phyloP scores from a whole-genome alignment of 202 grass and related monocot species.

The Brachypodium distachyon region DNA sequence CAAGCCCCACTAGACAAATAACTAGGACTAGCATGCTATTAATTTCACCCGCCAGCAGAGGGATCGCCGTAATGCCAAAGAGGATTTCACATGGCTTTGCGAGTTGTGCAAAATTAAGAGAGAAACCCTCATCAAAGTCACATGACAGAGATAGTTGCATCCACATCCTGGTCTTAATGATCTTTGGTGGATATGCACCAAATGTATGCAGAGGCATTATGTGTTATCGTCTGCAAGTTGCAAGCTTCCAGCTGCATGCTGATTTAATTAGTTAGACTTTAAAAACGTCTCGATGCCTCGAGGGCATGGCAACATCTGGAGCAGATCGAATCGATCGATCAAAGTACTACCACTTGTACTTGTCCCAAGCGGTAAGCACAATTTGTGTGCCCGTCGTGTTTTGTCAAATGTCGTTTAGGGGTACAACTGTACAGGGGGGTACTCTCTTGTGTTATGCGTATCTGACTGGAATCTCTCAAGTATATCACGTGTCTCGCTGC shows the following conservation, averaged over 20 bases:
- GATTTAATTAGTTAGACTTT: not conserved
- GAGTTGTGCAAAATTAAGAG: not conserved
- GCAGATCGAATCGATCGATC: not conserved
- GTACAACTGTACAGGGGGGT: not conserved
- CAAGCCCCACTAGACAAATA: not conserved
- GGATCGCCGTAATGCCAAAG: not conserved
- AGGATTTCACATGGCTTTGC: slow-evolving; percentile 19
- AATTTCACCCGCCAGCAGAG: not conserved
- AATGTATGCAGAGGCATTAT: not conserved
- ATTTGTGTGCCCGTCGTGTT: no score
- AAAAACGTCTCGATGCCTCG: not conserved
- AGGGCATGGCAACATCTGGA: not conserved
- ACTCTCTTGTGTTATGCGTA: not conserved
- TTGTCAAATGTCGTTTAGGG: not conserved
- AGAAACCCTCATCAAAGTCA: not conserved
- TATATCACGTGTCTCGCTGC: slow-evolving; percentile 11
- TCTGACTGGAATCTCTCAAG: slow-evolving; percentile 3
- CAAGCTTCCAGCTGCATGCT: not conserved
- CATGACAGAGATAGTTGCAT: no score
- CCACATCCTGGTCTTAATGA: no score
- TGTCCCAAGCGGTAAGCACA: not conserved
- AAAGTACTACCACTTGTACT: slow-evolving; percentile 5
- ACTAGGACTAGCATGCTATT: not conserved
- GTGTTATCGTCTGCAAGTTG: not conserved
- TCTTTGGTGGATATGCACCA: no score